Evolutionary conservation across 805 yeast species (phyloP).

Genomic region (Saturnispora sanitii): DNA sequence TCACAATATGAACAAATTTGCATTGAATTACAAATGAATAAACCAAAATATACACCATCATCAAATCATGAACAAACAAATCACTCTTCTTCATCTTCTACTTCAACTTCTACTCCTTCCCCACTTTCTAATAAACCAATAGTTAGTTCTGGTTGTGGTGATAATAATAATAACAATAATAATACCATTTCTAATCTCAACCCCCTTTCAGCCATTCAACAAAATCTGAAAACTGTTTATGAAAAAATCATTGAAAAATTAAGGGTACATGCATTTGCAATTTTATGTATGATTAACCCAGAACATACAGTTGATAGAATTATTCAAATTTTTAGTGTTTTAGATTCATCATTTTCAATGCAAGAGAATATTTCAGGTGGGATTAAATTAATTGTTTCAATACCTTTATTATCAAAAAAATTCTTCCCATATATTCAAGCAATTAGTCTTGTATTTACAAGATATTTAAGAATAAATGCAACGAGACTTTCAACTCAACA

Average conservation of each 20-base stretch:
- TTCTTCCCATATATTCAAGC: constrained; percentile 15
- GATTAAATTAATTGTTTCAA: constrained; percentile 16
- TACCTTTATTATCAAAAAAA: constrained; percentile 15
- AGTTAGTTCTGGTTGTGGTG: background rate
- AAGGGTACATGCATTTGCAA: constrained; percentile 21
- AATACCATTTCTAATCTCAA: background rate
- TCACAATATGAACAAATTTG: constrained; percentile 18
- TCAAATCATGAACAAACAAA: too few species aligned
- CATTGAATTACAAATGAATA: constrained; percentile 24
- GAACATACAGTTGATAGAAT: constrained; percentile 12
- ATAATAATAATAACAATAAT: background rate
- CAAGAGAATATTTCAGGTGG: constrained; percentile 20
- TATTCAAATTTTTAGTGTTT: constrained; percentile 12
- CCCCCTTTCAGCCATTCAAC: background rate
- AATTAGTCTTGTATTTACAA: constrained; percentile 14
- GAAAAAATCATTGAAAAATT: constrained; percentile 15
- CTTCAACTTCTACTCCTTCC: background rate
- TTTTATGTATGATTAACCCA: constrained; percentile 18
- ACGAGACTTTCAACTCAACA: constrained; percentile 11
- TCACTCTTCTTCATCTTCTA: background rate
- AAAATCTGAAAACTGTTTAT: background rate
- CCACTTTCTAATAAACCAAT: background rate
- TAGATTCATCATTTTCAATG: constrained; percentile 12
- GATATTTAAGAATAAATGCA: constrained; percentile 11
- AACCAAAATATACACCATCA: constrained; percentile 17